Percentiles rank a stretch among this genome's conserved stretches.
Conservation (phyloP, 768 basidiomycete genomes). For the Termitomyces sp. region DNA sequence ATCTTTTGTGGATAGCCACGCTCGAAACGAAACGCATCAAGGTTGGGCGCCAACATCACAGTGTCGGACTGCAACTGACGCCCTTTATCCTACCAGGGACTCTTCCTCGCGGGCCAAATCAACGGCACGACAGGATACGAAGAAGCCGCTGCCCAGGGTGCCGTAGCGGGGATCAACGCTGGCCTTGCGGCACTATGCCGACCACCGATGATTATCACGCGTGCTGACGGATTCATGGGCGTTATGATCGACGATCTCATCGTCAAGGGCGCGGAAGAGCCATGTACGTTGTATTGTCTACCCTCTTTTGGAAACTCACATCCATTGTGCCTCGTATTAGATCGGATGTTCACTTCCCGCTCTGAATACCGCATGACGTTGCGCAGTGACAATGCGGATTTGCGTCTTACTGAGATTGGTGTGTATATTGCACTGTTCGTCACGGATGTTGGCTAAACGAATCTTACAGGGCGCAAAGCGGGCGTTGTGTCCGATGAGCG, state of each 20-base stretch:
- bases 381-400: constrained; percentile 86
- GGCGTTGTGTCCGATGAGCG: constrained; percentile 45
- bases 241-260: constrained; percentile 93
- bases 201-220: constrained; percentile 60
- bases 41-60: constrained; percentile 27
- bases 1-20: constrained; percentile 46
- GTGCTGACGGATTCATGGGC: constrained; percentile 86
- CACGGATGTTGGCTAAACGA: not conserved
- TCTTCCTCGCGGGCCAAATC: constrained; percentile 89
- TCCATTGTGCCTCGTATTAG: constrained; percentile 32
- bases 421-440: constrained; percentile 4
- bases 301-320: not conserved
- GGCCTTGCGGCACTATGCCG: constrained; percentile 60
- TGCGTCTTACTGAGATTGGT: constrained; percentile 78
- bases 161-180: constrained; percentile 87
- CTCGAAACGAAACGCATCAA: constrained; percentile 84
- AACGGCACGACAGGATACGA: constrained; percentile 95
- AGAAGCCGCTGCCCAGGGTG: constrained; percentile 89
- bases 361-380: constrained; percentile 89
- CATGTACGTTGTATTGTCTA: constrained; percentile 51
- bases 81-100: constrained; percentile 41
- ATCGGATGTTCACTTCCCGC: constrained; percentile 91
- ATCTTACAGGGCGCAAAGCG: constrained; percentile 33
- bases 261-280: constrained; percentile 86
- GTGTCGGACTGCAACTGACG: not conserved